Evolutionary conservation across 2,329 filamentous ascomycete species (phyloP).

Genomic region (Corinectria fuckeliana): DNA sequence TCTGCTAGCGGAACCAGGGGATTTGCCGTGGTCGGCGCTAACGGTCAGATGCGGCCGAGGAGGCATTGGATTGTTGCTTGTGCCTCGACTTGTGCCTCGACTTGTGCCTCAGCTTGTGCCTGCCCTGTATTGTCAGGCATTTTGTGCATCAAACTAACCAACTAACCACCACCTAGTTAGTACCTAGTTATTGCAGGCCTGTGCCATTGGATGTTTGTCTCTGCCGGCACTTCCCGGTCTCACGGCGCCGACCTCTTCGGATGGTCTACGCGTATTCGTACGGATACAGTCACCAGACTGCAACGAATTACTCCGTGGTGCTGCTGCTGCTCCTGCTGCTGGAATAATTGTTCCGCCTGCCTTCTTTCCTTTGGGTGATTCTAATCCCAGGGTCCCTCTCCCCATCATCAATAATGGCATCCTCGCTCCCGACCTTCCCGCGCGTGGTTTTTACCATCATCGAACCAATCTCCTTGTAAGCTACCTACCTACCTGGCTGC

Average conservation of each 20-base stretch:
- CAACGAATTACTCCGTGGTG: not conserved
- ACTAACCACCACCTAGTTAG: no score
- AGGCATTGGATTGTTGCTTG: no score
- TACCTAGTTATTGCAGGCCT: no score
- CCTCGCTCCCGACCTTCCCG: constrained; percentile 68
- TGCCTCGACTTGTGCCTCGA: constrained; percentile 5
- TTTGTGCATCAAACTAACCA: not conserved
- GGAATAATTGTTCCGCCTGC: constrained; percentile 13
- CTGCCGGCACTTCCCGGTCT: constrained; percentile 27
- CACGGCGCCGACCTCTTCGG: constrained; percentile 6
- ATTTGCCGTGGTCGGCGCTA: constrained; percentile 21
- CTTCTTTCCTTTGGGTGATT: constrained; percentile 2
- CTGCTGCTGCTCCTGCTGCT: no score
- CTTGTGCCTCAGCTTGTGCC: constrained; percentile 8
- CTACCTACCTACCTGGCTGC: constrained; percentile 8
- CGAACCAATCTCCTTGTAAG: constrained; percentile 73
- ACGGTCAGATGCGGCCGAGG: constrained; percentile 24
- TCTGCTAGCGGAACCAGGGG: constrained; percentile 5
- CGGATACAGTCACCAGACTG: not conserved
- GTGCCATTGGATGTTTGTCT: not conserved
- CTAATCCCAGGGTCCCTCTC: not conserved
- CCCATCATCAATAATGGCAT: constrained; percentile 56
- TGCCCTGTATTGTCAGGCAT: no score
- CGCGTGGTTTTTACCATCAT: constrained; percentile 70
- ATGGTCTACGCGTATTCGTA: not conserved